Evolutionary conservation across 169 alveolate genomes (phyloP).

Genomic region (Cryptosporidium viatorum): DNA sequence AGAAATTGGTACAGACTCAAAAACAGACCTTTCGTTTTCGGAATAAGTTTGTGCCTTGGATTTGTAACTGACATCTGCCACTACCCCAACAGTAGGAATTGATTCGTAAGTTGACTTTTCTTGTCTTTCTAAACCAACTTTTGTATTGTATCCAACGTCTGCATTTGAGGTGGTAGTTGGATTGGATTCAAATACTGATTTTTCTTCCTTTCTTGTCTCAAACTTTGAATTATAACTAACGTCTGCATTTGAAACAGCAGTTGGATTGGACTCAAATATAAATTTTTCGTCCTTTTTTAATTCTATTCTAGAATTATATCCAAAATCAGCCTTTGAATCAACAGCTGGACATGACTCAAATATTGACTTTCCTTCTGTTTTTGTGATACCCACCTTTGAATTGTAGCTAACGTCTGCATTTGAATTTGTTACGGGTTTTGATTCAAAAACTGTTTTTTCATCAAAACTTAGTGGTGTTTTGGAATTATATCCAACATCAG

Average conservation of each 20-base stretch:
- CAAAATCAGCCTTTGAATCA: neutral
- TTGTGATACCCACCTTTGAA: neutral
- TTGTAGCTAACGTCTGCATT: conserved; percentile 26
- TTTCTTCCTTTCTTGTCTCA: neutral
- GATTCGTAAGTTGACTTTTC: conserved; percentile 49
- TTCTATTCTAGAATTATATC: neutral
- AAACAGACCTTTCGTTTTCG: conserved; percentile 10
- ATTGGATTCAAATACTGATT: conserved; percentile 16
- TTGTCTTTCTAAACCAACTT: neutral
- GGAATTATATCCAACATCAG: conserved; percentile 5
- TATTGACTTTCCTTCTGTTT: neutral
- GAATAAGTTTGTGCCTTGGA: neutral
- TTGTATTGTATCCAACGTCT: conserved; percentile 20
- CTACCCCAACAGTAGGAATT: neutral
- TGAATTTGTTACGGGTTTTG: neutral
- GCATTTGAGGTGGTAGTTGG: neutral
- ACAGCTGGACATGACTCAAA: neutral
- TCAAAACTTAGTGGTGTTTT: neutral
- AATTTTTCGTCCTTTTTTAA: neutral
- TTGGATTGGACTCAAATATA: conserved; percentile 4
- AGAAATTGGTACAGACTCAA: conserved; percentile 11
- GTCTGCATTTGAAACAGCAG: neutral
- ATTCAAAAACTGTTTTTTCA: conserved; percentile 17
- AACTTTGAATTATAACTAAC: neutral
- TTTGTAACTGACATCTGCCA: conserved; percentile 32